Percentiles rank a stretch among this genome's conserved stretches.
Evolutionary conservation across 139 green algal species (phyloP).

Genomic region (Marvania coccoides): DNA sequence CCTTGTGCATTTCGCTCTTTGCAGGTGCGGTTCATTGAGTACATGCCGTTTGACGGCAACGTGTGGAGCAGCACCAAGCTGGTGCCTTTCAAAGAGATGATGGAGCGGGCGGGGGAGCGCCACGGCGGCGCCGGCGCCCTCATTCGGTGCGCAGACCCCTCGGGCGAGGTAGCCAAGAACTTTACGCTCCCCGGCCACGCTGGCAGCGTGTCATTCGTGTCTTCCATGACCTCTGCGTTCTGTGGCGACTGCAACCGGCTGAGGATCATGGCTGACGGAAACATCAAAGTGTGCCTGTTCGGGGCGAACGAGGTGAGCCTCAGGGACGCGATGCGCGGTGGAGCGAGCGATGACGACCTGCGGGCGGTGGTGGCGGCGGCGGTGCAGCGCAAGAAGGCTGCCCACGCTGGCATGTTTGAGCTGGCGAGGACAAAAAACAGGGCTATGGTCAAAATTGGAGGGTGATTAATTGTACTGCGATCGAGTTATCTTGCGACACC

Average conservation of each 20-base stretch:
- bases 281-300: conserved; percentile 97
- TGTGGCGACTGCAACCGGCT: conserved; percentile 89
- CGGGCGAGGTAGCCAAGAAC: conserved; percentile 91
- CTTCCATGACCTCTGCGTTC: conserved; percentile 94
- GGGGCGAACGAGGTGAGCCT: conserved; percentile 86
- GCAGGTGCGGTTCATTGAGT: conserved; percentile 94
- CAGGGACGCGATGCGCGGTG: conserved; percentile 80
- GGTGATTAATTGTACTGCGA: conserved; percentile 49
- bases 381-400: conserved; percentile 82
- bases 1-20: neutral
- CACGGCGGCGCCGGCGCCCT: conserved; percentile 12
- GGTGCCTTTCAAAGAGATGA: conserved; percentile 80
- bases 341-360: conserved; percentile 77
- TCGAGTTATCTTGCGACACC: no score
- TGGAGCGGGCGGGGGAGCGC: conserved; percentile 4
- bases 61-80: conserved; percentile 83
- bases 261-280: conserved; percentile 92
- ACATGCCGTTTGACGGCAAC: conserved; percentile 99
- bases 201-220: conserved; percentile 91
- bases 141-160: conserved; percentile 46
- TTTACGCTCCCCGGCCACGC: conserved; percentile 63
- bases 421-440: conserved; percentile 76
- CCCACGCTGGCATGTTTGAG: conserved; percentile 91
- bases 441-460: conserved; percentile 96
- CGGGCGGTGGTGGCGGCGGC: conserved; percentile 72